Evolutionary conservation across 176 grass and related monocot genomes (phyloP), one percentile per base, ranked within the genome.

Genomic region (Oryza meyeriana): DNA sequence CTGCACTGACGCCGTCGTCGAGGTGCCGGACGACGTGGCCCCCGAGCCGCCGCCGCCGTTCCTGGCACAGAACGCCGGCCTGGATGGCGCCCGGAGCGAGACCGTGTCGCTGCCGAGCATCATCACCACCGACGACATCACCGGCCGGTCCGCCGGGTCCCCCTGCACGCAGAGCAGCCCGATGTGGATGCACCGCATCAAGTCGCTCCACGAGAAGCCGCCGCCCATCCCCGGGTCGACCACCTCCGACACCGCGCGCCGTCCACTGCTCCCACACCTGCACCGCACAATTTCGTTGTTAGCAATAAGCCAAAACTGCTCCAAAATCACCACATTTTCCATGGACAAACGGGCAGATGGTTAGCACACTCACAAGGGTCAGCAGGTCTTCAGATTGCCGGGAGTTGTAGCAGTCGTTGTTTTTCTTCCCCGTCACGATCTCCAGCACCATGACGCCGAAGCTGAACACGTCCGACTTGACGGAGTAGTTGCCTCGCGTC

Each of bases 381-480:
- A 87, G 33, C 26, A 94, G 45, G 61, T 82, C 86, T 61, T 77
- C 71, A 0, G 76, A 76, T 34, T 85, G 31, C 5, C 64, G 2
- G 35, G 66, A 31, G 2, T 77, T 25, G 61, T 24, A 30, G 47
- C 45, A 27, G 10, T 55, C 71, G 39, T n/a, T 76, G 72, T 89
- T 89, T 65, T 82, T 85, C 72, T 20, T 87, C 32, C 92, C 84
- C 1, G 87, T 94, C 25, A 89, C 58, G 52, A 94, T 91, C 80
- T 94, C 89, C 39, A 89, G 83, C 59, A 94, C 66, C 64, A 94
- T 74, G 30, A 91, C 86, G 32, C 84, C 86, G 11, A 88, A 94
- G 81, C 92, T 87, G 79, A 91, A 94, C 55, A 64, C 81, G 17
- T 91, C 86, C 6, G 86, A 89, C 12, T 94, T 94, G 14, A 80